A percentile compares a stretch with the other conserved stretches of the same genome.
These are phyloP conservation scores for Agaricus blazei DNA, from an alignment of 768 basidiomycete genomes.

Conservation along the genomic window DNA sequence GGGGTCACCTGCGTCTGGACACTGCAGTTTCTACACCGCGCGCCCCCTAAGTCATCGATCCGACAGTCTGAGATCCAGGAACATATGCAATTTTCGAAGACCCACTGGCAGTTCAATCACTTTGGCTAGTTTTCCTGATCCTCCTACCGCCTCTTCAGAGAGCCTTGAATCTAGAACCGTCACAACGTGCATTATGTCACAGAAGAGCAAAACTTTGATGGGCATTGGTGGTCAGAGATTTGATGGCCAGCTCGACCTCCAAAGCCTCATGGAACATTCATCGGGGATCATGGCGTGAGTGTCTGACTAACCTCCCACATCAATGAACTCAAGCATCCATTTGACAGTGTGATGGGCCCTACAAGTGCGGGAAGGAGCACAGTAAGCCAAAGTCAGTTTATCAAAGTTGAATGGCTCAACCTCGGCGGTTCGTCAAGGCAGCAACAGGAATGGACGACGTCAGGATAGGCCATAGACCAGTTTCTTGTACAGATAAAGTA, in stretches of 20 bases:
- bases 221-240: no score
- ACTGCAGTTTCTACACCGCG: background rate
- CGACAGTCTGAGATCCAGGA: no score
- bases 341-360: constrained; percentile 18
- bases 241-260: background rate
- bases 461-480: constrained; percentile 1
- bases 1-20: background rate
- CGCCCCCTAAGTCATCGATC: no score
- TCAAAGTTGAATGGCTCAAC: background rate
- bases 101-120: no score
- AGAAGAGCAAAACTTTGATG: background rate
- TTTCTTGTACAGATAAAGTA: constrained; percentile 8
- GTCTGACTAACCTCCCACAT: background rate
- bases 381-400: background rate
- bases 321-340: background rate
- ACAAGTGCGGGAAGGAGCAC: constrained; percentile 20
- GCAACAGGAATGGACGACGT: background rate
- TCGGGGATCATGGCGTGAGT: constrained; percentile 9
- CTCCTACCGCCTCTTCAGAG: background rate
- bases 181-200: background rate
- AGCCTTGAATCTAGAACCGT: background rate
- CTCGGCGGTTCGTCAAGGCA: constrained; percentile 6
- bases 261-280: background rate
- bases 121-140: no score
- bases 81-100: no score